Base-by-base conservation (phyloP, 2,329 filamentous ascomycete genomes). In the Trichoderma brevicompactum region DNA sequence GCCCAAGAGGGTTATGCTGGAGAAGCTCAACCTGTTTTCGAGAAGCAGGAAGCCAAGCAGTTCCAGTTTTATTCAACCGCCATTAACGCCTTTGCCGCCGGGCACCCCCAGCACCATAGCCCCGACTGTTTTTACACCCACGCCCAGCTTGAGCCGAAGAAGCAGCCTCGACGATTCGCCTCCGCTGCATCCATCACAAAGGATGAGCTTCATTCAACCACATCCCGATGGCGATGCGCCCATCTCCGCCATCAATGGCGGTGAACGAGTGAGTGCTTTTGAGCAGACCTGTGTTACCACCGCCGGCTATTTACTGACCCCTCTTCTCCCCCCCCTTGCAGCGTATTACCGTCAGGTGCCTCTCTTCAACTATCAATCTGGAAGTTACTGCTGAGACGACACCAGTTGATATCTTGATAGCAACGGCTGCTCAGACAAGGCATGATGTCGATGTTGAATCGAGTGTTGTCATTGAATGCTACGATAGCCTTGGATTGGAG, bases 381-480 rank as follows among this genome's bases (percentile, higher is more conserved):
- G 85, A 89, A 2, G 83, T 97, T 44, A 90, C 84, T 2, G 85
- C 87, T 3, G 87, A 90, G 2, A 97, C 94, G 0, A 93, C 89
- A 1, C 83, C 89, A 0, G 80, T 85, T 12, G 92, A 97, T 67
- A 80, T 97, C 38, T 83, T 97, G 46, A 83, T 83, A 66, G 86
- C 88, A 34, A 88, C 90, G 4, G 83, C 89, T 3, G 84, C 85
- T 38, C 80, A 83, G 69, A 83, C 93, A 71, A 83, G 84, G 17
- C 85, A 89, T 64, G 78, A 79, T 5, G 88, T 96, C 67, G 83
- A 89, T 68, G 82, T 88, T 0, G 79, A 83, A 10, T 85, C 83
- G 12, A 90, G 89, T 60, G 83, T 95, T n/a, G 76, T 97, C 10
- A 77, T 93, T 17, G 94, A 98, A 76, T 87, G 85, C 19, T 97